A percentile compares a stretch with the other conserved stretches of the same genome.
Conservation (phyloP, 768 basidiomycete species). For the Neoboletus brunneissimus region DNA sequence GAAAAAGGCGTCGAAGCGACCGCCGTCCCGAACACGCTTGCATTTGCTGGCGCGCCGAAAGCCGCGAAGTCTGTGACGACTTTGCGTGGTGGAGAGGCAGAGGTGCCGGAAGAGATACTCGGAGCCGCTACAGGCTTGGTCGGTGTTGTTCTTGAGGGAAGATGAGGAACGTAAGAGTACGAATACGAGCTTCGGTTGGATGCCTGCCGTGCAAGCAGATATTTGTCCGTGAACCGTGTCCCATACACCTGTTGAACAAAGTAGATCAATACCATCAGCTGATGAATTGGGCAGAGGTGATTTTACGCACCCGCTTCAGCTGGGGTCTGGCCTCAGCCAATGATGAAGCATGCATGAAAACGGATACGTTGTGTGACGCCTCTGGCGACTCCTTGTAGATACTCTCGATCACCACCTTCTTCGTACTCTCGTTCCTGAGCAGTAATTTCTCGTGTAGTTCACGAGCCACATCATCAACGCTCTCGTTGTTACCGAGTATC, state of each 20-base stretch:
- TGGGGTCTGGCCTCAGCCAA: conserved; percentile 72
- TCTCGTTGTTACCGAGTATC: conserved; percentile 90
- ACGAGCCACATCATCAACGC: conserved; percentile 93
- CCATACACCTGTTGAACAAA: conserved; percentile 66
- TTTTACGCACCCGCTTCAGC: conserved; percentile 66
- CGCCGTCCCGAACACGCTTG: conserved; percentile 82
- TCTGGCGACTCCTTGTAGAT: conserved; percentile 93
- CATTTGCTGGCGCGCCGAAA: conserved; percentile 70
- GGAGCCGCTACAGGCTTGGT: conserved; percentile 35
- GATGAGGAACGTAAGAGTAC: conserved; percentile 52
- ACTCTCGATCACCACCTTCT: conserved; percentile 93
- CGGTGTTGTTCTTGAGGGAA: conserved; percentile 40
- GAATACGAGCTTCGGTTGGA: conserved; percentile 51
- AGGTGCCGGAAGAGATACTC: conserved; percentile 21
- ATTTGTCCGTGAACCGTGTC: conserved; percentile 97
- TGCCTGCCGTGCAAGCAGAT: conserved; percentile 70
- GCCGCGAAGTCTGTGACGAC: conserved; percentile 87
- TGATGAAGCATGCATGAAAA: conserved; percentile 72
- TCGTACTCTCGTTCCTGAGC: conserved; percentile 93
- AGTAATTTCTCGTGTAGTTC: conserved; percentile 91
- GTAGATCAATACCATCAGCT: conserved; percentile 5
- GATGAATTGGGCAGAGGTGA: not conserved
- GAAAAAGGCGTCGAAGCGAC: conserved; percentile 80
- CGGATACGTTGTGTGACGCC: conserved; percentile 83
- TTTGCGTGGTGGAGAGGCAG: conserved; percentile 75